Conservation (phyloP, 306 rosid genomes). For the Notholithocarpus densiflorus region DNA sequence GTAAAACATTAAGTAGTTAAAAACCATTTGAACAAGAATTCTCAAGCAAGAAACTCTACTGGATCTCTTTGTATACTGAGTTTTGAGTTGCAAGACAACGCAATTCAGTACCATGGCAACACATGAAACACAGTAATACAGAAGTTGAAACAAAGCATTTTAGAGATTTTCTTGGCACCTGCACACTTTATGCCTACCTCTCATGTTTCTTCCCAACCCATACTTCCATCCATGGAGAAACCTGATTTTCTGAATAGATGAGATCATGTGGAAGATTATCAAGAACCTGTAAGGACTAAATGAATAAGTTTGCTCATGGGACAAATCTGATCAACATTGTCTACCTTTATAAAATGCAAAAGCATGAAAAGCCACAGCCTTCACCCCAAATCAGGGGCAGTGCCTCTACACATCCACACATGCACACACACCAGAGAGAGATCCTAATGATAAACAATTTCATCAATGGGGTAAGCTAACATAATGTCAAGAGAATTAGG, state of each 20-base stretch:
- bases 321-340: constrained; percentile 8
- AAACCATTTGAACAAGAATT: not conserved
- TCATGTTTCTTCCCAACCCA: constrained; percentile 76
- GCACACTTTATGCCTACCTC: constrained; percentile 40
- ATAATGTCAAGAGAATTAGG: not conserved
- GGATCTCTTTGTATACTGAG: not conserved
- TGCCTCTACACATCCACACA: not conserved
- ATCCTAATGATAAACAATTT: not conserved
- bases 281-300: constrained; percentile 62
- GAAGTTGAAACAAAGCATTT: not conserved
- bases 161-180: not conserved
- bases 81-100: not conserved
- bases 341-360: not conserved
- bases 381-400: not conserved
- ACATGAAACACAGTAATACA: not conserved
- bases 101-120: not conserved
- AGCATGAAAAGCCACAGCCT: not conserved
- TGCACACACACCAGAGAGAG: not conserved
- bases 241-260: constrained; percentile 76
- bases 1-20: not conserved
- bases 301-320: not conserved
- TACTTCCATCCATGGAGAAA: constrained; percentile 88
- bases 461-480: not conserved
- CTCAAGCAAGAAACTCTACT: not conserved
- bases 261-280: constrained; percentile 99